Percentiles rank a stretch among this genome's conserved stretches.
These are phyloP conservation scores for Nicotiana tabacum DNA, from an alignment of 257 asterid genomes.

Conservation along the genomic window DNA sequence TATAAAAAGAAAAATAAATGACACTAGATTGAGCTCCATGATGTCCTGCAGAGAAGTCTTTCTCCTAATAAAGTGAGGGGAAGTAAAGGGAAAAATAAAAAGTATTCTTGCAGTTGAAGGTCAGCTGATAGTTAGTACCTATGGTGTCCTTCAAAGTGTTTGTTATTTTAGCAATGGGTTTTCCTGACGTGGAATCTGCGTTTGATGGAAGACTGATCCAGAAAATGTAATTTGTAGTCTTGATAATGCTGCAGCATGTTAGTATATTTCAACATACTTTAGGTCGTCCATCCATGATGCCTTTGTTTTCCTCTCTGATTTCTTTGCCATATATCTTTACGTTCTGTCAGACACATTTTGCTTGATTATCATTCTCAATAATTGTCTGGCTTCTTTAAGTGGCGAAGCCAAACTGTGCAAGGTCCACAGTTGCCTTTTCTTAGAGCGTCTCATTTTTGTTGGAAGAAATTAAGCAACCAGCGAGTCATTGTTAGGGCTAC, in stretches of 20 bases:
- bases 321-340: background rate
- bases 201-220: background rate
- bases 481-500: background rate
- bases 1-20: background rate
- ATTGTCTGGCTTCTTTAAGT: background rate
- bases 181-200: background rate
- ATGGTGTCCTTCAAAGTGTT: background rate
- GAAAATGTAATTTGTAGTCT: background rate
- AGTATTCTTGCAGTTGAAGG: background rate
- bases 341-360: background rate
- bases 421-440: background rate
- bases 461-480: conserved; percentile 1
- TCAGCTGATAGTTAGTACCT: background rate
- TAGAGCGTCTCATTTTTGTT: background rate
- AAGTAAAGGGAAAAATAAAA: background rate
- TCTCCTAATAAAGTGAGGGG: background rate
- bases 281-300: background rate
- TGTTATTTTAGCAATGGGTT: background rate
- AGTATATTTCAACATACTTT: background rate
- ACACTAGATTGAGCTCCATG: background rate
- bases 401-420: background rate
- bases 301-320: background rate
- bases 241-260: background rate
- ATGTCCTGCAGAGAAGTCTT: background rate
- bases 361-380: background rate